Conservation (phyloP, 2,329 filamentous ascomycete genomes). For the Fusarium buxicola region DNA sequence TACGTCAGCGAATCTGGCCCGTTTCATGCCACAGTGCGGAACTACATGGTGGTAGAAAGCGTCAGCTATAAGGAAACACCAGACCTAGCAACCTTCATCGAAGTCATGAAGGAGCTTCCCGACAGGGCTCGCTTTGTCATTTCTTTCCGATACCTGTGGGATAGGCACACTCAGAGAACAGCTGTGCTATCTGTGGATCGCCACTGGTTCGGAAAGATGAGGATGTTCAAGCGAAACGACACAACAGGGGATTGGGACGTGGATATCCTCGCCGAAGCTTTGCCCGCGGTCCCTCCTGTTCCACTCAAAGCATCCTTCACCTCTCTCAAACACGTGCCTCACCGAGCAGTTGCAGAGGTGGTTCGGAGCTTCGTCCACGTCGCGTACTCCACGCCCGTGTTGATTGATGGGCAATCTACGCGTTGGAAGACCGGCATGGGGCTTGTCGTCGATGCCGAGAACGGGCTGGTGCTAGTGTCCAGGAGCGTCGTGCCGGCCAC, state of each 20-base stretch:
- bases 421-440: conserved; percentile 93
- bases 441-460: conserved; percentile 93
- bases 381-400: conserved; percentile 90
- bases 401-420: conserved; percentile 76
- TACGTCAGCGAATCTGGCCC: conserved; percentile 66
- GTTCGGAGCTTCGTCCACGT: conserved; percentile 95
- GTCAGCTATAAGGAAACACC: conserved; percentile 86
- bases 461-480: conserved; percentile 93
- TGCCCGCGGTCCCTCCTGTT: conserved; percentile 78
- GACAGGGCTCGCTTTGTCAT: conserved; percentile 25
- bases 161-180: conserved; percentile 85
- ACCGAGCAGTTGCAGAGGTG: conserved; percentile 89
- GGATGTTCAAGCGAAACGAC: conserved; percentile 90
- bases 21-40: conserved; percentile 7
- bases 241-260: conserved; percentile 94
- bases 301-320: conserved; percentile 89
- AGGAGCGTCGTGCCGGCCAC: conserved; percentile 95
- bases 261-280: conserved; percentile 80
- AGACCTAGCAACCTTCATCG: conserved; percentile 70
- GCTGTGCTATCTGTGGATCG: conserved; percentile 91
- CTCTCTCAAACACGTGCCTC: conserved; percentile 85
- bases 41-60: conserved; percentile 72
- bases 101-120: conserved; percentile 23
- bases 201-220: conserved; percentile 96
- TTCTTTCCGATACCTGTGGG: conserved; percentile 26